Percentiles rank a stretch among this genome's conserved stretches.
These are phyloP conservation scores for Lunularia cruciata DNA, from an alignment of 225 moss, liverwort and hornwort genomes.

Conservation along the genomic window DNA sequence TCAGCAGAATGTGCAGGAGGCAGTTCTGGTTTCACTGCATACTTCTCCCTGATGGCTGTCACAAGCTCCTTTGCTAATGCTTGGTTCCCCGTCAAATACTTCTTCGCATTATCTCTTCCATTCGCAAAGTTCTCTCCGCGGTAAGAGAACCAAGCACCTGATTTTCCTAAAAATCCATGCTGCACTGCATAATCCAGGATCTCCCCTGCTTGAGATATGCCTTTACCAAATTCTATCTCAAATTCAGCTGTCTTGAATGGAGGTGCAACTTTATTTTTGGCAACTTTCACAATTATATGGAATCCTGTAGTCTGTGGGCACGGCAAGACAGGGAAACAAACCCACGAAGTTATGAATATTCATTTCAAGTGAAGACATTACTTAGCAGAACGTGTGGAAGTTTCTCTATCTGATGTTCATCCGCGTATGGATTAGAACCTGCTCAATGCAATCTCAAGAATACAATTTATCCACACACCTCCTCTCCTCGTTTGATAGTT, in stretches of 20 bases:
- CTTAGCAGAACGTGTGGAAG: too few relatives aligned
- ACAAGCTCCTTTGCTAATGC: slow-evolving; percentile 55
- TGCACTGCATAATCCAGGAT: slow-evolving; percentile 55
- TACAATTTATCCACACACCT: slow-evolving; percentile 29
- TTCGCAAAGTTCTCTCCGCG: slow-evolving; percentile 64
- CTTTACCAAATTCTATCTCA: slow-evolving; percentile 62
- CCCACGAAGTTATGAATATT: too few relatives aligned
- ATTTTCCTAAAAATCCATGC: slow-evolving; percentile 49
- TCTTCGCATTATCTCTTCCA: slow-evolving; percentile 68
- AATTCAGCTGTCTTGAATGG: slow-evolving; percentile 67
- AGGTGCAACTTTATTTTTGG: slow-evolving; percentile 82
- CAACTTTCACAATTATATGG: slow-evolving; percentile 63
- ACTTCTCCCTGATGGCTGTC: slow-evolving; percentile 54
- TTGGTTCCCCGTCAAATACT: slow-evolving; percentile 53
- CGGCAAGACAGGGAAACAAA: slow-evolving; percentile 6
- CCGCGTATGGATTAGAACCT: too few relatives aligned
- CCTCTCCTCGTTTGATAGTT: slow-evolving; percentile 56
- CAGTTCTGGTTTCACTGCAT: neutral
- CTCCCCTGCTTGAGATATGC: slow-evolving; percentile 64
- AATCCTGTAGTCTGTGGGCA: slow-evolving; percentile 54
- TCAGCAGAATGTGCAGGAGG: neutral
- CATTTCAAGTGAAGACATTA: too few relatives aligned
- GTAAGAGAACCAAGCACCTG: slow-evolving; percentile 68
- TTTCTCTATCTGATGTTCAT: too few relatives aligned
- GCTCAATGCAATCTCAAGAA: neutral